Evolutionary conservation across 2,329 filamentous ascomycete genomes (phyloP), one percentile per base, ranked within the genome.

Genomic region (Bimuria novae-zelandiae): DNA sequence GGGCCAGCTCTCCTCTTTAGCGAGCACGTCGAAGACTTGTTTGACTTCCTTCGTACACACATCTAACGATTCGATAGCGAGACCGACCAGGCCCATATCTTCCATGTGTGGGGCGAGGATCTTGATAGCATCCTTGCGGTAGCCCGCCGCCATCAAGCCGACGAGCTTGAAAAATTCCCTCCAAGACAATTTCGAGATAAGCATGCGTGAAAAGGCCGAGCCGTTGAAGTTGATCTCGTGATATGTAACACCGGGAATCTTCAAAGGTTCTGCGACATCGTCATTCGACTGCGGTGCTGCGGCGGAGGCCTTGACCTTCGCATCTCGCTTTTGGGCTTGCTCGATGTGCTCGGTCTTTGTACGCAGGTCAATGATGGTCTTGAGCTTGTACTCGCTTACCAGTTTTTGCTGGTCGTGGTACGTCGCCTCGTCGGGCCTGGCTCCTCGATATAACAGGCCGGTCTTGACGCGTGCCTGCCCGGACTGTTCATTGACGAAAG

Each of bases 301-400:
- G 12, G 77, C 75, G 2, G 79, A 78, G 7, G 73, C 63, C 44
- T 74, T 70, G 43, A 79, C 68, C 55, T 79, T 77, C 4, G 78
- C 75, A 44, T 80, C 71, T 25, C 82, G 82, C 69, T 88, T 90
- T 53, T 84, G 79, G 11, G 83, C 81, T 65, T 88, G 86, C 67
- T 86, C 84, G 57, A 84, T 78, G 65, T 90, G 88, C 72, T 93
- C 90, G 19, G 89, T 90, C 61, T 87, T 85, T 56, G 90, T 90
- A 51, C 92, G 84, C 10, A 96, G 77, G 75, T 96, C 92, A 54
- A 96, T 82, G 35, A 96, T 83, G 2, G 86, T 90, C 60, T 80
- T 83, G 58, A 96, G 83, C 19, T 82, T 80, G 61, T 87, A 81
- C 27, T 84, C 80, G 7, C 85, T 74, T 8, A 77, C 73, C 10